These are phyloP conservation scores for Alternaria dauci DNA, from an alignment of 2,329 filamentous ascomycete species.

Conservation along the genomic window DNA sequence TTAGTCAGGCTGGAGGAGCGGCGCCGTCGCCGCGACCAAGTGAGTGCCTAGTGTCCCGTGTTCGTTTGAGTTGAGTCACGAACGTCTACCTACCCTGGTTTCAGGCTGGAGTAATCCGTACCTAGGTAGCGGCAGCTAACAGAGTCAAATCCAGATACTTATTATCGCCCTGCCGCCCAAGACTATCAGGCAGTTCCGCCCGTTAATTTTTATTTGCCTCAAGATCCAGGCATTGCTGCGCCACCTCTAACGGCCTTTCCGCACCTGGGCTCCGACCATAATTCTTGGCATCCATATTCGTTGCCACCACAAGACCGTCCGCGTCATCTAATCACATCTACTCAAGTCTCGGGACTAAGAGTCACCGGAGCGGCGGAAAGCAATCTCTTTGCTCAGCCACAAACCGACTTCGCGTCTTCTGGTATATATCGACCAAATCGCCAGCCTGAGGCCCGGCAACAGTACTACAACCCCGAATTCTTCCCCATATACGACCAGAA, in stretches of 20 bases:
- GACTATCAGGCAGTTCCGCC: conserved; percentile 30
- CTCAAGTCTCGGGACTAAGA: conserved; percentile 39
- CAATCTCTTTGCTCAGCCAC: conserved; percentile 45
- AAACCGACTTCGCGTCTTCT: conserved; percentile 38
- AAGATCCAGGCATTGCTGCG: conserved; percentile 38
- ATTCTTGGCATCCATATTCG: conserved; percentile 39
- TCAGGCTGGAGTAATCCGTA: conserved; percentile 34
- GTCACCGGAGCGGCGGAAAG: conserved; percentile 41
- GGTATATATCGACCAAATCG: conserved; percentile 39
- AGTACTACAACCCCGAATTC: conserved; percentile 33
- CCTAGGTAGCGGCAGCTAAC: conserved; percentile 22
- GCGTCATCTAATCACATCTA: conserved; percentile 46
- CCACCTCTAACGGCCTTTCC: conserved; percentile 39
- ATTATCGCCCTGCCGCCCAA: conserved; percentile 37
- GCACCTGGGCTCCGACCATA: conserved; percentile 37
- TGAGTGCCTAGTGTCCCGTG: conserved; percentile 28
- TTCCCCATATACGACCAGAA: conserved; percentile 23
- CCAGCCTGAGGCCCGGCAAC: conserved; percentile 44
- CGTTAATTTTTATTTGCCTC: conserved; percentile 39
- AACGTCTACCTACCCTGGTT: conserved; percentile 28
- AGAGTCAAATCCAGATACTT: conserved; percentile 40
- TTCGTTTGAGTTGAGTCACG: conserved; percentile 41
- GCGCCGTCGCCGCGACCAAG: conserved; percentile 28
- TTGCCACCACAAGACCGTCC: conserved; percentile 35
- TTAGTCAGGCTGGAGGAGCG: conserved; percentile 26